phyloP scores from a whole-genome alignment of 2,329 filamentous ascomycete genomes.

The Purpureocillium takamizusanense region DNA sequence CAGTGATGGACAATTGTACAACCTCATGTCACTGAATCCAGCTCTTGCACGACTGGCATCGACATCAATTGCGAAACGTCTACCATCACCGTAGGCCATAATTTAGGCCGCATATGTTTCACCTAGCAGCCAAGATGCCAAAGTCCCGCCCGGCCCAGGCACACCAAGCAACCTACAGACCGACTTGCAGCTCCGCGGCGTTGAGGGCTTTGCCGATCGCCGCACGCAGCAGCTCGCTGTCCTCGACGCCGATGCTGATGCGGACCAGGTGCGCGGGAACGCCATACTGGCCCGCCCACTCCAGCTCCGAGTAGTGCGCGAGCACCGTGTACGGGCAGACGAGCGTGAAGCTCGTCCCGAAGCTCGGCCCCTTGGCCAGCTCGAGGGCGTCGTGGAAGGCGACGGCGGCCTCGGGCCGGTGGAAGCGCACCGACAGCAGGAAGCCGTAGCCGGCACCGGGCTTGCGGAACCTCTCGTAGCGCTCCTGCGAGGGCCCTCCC shows the following conservation, averaged over 20 bases:
- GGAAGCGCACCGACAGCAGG: slow-evolving; percentile 40
- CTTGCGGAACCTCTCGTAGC: slow-evolving; percentile 20
- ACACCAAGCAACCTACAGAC: no score
- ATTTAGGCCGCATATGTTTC: no score
- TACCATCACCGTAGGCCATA: no score
- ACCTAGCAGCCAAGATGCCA: no score
- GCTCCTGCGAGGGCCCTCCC: slow-evolving; percentile 23
- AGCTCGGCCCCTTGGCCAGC: slow-evolving; percentile 38
- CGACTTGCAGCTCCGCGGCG: no score
- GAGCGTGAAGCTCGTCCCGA: slow-evolving; percentile 41
- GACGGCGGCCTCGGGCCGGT: slow-evolving; percentile 19
- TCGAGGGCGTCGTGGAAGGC: slow-evolving; percentile 39
- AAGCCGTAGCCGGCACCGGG: slow-evolving; percentile 38
- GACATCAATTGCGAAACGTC: no score
- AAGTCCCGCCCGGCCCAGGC: no score
- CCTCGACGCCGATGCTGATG: slow-evolving; percentile 35
- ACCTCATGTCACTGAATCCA: no score
- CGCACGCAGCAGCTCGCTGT: slow-evolving; percentile 2
- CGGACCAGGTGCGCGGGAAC: slow-evolving; percentile 30
- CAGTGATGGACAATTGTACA: no score
- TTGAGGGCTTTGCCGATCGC: neutral
- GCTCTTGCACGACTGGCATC: no score
- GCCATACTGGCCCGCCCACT: slow-evolving; percentile 28
- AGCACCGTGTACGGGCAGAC: slow-evolving; percentile 29
- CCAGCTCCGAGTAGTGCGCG: slow-evolving; percentile 26